These are phyloP conservation scores for Talaromyces sp. DNA, from an alignment of 2,329 filamentous ascomycete genomes.

Conservation along the genomic window DNA sequence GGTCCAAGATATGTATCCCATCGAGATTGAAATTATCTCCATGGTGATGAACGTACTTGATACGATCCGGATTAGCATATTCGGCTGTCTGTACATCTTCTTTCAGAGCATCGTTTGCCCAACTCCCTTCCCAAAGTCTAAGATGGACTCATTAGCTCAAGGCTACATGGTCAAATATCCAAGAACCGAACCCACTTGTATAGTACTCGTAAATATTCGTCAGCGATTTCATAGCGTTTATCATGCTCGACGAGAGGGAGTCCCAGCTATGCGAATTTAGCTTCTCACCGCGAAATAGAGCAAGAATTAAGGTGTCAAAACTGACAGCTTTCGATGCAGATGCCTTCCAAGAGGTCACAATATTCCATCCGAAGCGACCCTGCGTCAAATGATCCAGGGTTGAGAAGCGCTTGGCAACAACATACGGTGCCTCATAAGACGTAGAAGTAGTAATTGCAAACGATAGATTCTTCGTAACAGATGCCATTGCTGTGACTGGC, in stretches of 20 bases:
- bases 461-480: slow-evolving; percentile 61
- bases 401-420: slow-evolving; percentile 62
- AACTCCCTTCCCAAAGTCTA: slow-evolving; percentile 59
- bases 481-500: slow-evolving; percentile 64
- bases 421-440: slow-evolving; percentile 67
- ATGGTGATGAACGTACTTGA: slow-evolving; percentile 63
- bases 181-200: slow-evolving; percentile 50
- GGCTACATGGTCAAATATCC: neutral
- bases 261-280: slow-evolving; percentile 25
- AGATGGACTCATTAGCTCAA: neutral
- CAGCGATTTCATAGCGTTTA: slow-evolving; percentile 60
- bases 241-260: slow-evolving; percentile 55
- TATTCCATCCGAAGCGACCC: slow-evolving; percentile 59
- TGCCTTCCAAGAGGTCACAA: slow-evolving; percentile 67
- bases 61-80: slow-evolving; percentile 57
- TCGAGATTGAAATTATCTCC: slow-evolving; percentile 63
- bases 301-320: slow-evolving; percentile 48
- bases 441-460: slow-evolving; percentile 67
- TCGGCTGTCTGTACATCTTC: slow-evolving; percentile 51
- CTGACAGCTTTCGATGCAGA: slow-evolving; percentile 63
- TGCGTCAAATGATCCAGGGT: slow-evolving; percentile 66
- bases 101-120: slow-evolving; percentile 63
- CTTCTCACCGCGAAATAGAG: neutral
- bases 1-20: slow-evolving; percentile 64
- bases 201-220: slow-evolving; percentile 62